Percentiles rank a stretch among this genome's conserved stretches.
Conservation (phyloP, 75 land plant genomes). For the Picea glauca region DNA sequence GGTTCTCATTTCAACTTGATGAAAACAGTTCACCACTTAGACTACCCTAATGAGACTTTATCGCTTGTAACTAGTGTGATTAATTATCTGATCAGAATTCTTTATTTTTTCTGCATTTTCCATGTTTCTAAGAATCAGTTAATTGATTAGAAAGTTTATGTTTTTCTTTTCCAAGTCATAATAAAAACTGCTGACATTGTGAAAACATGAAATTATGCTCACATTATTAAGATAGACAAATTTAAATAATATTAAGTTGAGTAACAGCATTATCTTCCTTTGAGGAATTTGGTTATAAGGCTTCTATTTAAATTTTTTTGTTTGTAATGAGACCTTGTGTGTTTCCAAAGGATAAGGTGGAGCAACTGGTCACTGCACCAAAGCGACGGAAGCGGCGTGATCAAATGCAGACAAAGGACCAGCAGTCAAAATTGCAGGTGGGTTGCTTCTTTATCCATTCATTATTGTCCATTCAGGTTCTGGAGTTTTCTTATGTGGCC, state of each 20-base stretch:
- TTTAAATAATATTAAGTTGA: not conserved
- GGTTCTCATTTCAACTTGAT: not conserved
- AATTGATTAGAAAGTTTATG: not conserved
- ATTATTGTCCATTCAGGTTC: not conserved
- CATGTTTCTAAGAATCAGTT: not conserved
- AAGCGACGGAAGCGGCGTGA: slow-evolving; percentile 58
- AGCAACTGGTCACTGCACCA: slow-evolving; percentile 10
- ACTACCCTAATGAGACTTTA: too few relatives aligned
- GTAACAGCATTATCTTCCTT: not conserved
- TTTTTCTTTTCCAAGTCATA: not conserved
- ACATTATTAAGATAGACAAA: not conserved
- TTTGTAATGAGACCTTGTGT: not conserved
- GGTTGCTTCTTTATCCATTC: not conserved
- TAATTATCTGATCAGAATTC: too few relatives aligned
- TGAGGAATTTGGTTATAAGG: not conserved
- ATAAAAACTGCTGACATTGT: not conserved
- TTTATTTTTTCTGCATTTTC: not conserved
- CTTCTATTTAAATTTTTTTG: not conserved
- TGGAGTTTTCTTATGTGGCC: not conserved
- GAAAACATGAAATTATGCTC: not conserved
- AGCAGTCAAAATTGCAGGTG: slow-evolving; percentile 54
- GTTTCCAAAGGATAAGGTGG: slow-evolving; percentile 21
- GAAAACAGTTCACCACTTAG: too few relatives aligned
- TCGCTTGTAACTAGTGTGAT: too few relatives aligned
- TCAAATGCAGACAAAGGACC: slow-evolving; percentile 23